Percentiles rank a stretch among this genome's conserved stretches.
Conservation (phyloP, 169 alveolate species). For the Plasmodium vivax region DNA sequence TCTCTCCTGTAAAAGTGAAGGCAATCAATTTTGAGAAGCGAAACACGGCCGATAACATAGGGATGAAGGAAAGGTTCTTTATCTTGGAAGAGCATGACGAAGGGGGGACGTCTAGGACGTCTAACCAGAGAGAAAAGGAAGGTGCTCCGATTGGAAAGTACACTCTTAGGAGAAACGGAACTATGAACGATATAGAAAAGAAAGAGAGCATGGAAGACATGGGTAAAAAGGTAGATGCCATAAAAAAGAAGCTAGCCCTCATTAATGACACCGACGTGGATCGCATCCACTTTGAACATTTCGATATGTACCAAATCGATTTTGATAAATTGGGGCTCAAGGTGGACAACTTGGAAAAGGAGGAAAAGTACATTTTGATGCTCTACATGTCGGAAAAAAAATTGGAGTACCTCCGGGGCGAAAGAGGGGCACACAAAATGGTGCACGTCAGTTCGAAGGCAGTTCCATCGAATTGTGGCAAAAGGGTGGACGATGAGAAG, state of each 20-base stretch:
- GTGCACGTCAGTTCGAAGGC: neutral
- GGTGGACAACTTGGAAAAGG: slow-evolving; percentile 35
- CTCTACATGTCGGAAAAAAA: slow-evolving; percentile 56
- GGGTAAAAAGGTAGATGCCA: neutral
- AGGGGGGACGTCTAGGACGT: neutral
- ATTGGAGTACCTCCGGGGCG: neutral
- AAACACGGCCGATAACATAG: slow-evolving; percentile 1
- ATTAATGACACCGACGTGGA: slow-evolving; percentile 37
- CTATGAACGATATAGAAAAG: neutral
- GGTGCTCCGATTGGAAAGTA: neutral
- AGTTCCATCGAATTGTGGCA: neutral
- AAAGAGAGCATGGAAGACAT: slow-evolving; percentile 12
- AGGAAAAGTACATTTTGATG: slow-evolving; percentile 66
- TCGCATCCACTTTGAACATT: slow-evolving; percentile 11
- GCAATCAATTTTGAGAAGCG: neutral
- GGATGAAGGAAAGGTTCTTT: neutral
- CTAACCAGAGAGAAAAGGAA: neutral
- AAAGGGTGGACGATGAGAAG: neutral
- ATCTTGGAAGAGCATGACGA: neutral
- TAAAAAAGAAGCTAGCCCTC: slow-evolving; percentile 18
- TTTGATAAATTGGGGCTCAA: slow-evolving; percentile 59
- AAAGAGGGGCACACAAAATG: neutral
- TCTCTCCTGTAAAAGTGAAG: neutral
- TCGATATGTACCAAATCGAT: slow-evolving; percentile 58
- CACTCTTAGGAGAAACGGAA: neutral